Conservation (phyloP, 192 early-diverging fungal genomes). For the Entomortierella lignicola region DNA sequence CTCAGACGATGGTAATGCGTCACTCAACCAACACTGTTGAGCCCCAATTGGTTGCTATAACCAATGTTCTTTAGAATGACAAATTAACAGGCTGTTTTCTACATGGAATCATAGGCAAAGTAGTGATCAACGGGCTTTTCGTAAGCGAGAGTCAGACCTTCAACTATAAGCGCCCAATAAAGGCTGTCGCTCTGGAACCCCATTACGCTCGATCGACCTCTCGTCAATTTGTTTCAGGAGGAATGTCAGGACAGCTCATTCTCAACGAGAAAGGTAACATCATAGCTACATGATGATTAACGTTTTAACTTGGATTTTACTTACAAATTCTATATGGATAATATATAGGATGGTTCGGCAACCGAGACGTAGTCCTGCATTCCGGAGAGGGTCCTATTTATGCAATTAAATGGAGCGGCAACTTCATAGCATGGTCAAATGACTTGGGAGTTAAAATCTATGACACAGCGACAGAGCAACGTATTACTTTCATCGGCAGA, state of each 20-base stretch:
- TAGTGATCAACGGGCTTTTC: conserved; percentile 89
- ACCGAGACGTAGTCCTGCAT: conserved; percentile 81
- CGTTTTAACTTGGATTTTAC: too few species aligned
- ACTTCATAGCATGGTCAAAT: conserved; percentile 94
- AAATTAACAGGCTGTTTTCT: not conserved
- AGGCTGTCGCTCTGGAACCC: conserved; percentile 91
- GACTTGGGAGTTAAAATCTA: conserved; percentile 91
- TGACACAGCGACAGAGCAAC: conserved; percentile 72
- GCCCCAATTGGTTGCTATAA: not conserved
- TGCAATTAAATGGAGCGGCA: conserved; percentile 84
- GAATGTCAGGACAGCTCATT: conserved; percentile 87
- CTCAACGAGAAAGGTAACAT: conserved; percentile 83
- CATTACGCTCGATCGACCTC: conserved; percentile 80
- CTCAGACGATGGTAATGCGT: conserved; percentile 83
- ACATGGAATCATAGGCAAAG: conserved; percentile 67
- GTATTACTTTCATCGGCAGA: conserved; percentile 88
- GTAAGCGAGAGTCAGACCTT: conserved; percentile 73
- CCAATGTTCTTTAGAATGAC: not conserved
- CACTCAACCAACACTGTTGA: not conserved
- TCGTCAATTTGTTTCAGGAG: conserved; percentile 89
- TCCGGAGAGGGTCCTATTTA: conserved; percentile 93
- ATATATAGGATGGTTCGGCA: conserved; percentile 84
- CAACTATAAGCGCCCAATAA: conserved; percentile 89
- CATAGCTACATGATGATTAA: too few species aligned
- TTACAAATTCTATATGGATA: not conserved